phyloP scores from a whole-genome alignment of 257 asterid species.

The Sherardia arvensis region DNA sequence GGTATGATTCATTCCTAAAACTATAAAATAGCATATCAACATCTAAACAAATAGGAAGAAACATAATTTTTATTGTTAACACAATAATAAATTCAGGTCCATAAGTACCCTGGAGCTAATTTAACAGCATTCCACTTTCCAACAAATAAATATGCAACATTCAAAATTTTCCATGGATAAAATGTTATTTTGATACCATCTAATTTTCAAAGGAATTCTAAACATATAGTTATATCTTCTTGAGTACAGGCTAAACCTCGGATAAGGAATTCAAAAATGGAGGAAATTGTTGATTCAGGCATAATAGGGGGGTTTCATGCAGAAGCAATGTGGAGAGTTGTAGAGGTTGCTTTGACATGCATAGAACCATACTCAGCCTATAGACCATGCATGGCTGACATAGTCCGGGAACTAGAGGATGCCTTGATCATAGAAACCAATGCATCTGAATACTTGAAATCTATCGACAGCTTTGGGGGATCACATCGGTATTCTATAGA shows the following conservation, averaged over 20 bases:
- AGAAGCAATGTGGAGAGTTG: conserved; percentile 53
- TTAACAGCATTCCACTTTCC: not conserved
- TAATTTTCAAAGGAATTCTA: conserved; percentile 2
- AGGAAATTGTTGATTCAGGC: conserved; percentile 41
- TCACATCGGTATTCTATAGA: conserved; percentile 69
- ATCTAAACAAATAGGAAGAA: not conserved
- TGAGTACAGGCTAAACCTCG: conserved; percentile 58
- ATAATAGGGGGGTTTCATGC: conserved; percentile 48
- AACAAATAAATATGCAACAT: not conserved
- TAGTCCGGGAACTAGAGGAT: conserved; percentile 88
- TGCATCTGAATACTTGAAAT: conserved; percentile 45
- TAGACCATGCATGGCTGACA: conserved; percentile 74
- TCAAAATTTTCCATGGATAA: not conserved
- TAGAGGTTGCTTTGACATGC: conserved; percentile 86
- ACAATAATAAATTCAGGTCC: not conserved
- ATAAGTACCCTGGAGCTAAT: not conserved
- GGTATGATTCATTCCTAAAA: conserved; percentile 37
- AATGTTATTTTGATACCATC: not conserved
- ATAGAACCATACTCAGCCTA: conserved; percentile 75
- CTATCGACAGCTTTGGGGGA: conserved; percentile 55
- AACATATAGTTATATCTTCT: conserved; percentile 5
- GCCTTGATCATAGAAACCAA: conserved; percentile 61
- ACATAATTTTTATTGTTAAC: too few species aligned
- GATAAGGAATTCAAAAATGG: conserved; percentile 65
- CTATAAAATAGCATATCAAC: conserved; percentile 3